Percentiles rank a stretch among this genome's conserved stretches.
Conservation (phyloP, 805 yeast species). For the Yarrowia sp. region DNA sequence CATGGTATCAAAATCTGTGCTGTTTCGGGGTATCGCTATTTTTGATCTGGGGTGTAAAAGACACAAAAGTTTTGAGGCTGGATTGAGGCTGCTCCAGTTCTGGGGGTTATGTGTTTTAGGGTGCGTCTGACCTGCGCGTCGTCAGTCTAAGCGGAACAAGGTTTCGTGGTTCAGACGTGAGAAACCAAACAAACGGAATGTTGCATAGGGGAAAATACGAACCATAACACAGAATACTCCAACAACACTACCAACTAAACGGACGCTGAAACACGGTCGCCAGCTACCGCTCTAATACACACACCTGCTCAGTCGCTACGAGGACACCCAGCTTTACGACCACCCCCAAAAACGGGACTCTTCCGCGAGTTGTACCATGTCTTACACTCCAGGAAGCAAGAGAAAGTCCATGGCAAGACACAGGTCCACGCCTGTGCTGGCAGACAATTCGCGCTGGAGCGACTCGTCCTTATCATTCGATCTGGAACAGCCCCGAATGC, state of each 20-base stretch:
- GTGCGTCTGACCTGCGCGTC: slow-evolving; percentile 8
- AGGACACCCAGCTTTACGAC: neutral
- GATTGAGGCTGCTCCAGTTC: neutral
- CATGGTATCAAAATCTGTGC: slow-evolving; percentile 28
- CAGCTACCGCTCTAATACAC: neutral
- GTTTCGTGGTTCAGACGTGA: slow-evolving; percentile 26
- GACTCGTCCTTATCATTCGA: neutral
- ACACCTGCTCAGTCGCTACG: slow-evolving; percentile 15
- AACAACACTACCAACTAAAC: neutral
- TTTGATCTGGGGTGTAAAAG: neutral
- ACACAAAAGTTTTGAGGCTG: slow-evolving; percentile 10
- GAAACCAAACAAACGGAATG: slow-evolving; percentile 8
- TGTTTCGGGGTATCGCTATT: neutral
- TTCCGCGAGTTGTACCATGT: neutral
- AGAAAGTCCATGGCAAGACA: slow-evolving; percentile 11
- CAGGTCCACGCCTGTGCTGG: slow-evolving; percentile 20
- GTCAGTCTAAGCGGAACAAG: neutral
- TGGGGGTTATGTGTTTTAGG: neutral
- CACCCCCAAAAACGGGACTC: neutral
- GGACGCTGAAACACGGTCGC: slow-evolving; percentile 2
- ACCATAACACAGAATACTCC: neutral
- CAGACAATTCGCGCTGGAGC: neutral
- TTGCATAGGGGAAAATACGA: neutral
- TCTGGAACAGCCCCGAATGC: neutral
- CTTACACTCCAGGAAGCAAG: neutral